These are phyloP conservation scores for Ceratocystis eucalypticola DNA, from an alignment of 2,329 filamentous ascomycete genomes.

Conservation along the genomic window DNA sequence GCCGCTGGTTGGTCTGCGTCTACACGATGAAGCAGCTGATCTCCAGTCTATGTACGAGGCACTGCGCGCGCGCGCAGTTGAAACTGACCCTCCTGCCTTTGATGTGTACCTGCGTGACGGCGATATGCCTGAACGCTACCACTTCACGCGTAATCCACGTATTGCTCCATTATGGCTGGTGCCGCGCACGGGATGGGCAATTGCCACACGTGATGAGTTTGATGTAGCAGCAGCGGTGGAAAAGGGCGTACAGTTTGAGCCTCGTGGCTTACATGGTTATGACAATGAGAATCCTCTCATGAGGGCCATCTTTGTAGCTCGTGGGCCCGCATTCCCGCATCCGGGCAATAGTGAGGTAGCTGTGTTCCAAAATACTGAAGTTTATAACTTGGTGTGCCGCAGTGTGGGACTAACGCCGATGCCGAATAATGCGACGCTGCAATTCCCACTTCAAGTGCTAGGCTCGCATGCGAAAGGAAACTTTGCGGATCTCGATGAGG, in stretches of 20 bases:
- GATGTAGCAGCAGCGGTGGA: constrained; percentile 39
- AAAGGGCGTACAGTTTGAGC: constrained; percentile 49
- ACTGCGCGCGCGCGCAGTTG: constrained; percentile 21
- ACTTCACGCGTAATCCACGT: constrained; percentile 74
- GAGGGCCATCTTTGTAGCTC: constrained; percentile 86
- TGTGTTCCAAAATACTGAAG: constrained; percentile 81
- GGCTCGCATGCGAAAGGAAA: constrained; percentile 46
- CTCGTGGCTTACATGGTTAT: constrained; percentile 81
- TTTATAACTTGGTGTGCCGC: constrained; percentile 92
- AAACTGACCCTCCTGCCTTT: constrained; percentile 51
- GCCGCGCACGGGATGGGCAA: constrained; percentile 82
- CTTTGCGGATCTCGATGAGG: constrained; percentile 36
- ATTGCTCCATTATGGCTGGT: constrained; percentile 94
- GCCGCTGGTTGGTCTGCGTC: constrained; percentile 80
- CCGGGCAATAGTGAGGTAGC: constrained; percentile 64
- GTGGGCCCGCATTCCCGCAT: constrained; percentile 85
- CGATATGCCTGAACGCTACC: constrained; percentile 84
- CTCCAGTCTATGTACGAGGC: constrained; percentile 53
- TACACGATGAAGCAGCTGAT: constrained; percentile 47
- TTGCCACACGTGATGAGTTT: constrained; percentile 69
- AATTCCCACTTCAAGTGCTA: constrained; percentile 51
- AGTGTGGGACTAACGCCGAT: constrained; percentile 59
- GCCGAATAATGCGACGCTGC: constrained; percentile 78
- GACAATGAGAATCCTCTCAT: constrained; percentile 91
- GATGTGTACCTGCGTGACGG: constrained; percentile 78